Evolutionary conservation across 371 early-diverging fungal species (phyloP).

Genomic region (Globomyces sp.): DNA sequence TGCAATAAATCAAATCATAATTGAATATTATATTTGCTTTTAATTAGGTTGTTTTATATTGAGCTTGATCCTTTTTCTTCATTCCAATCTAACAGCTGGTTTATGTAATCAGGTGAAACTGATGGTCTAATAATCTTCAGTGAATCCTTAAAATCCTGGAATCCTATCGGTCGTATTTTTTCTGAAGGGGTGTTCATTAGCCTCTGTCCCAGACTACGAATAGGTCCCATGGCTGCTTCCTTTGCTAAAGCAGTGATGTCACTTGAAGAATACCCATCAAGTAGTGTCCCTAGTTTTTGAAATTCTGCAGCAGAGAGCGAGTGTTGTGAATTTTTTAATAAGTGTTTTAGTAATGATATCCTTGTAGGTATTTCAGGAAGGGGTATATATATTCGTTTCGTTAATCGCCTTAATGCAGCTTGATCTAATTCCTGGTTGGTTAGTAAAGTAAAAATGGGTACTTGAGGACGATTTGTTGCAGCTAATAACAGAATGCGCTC

Average conservation of each 20-base stretch:
- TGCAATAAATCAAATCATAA: slow-evolving; percentile 6
- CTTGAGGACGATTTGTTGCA: slow-evolving; percentile 68
- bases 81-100: slow-evolving; percentile 65
- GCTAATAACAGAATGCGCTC: slow-evolving; percentile 56
- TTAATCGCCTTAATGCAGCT: slow-evolving; percentile 73
- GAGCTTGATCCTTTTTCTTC: slow-evolving; percentile 34
- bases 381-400: slow-evolving; percentile 71
- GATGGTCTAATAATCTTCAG: slow-evolving; percentile 64
- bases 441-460: too few species aligned
- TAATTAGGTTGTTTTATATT: not conserved
- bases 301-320: slow-evolving; percentile 49
- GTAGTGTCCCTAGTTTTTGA: slow-evolving; percentile 44
- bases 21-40: too few species aligned
- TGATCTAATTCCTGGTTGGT: slow-evolving; percentile 60
- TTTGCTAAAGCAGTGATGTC: slow-evolving; percentile 71
- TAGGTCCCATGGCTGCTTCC: slow-evolving; percentile 70
- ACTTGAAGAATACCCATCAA: slow-evolving; percentile 75
- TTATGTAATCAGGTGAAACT: slow-evolving; percentile 58
- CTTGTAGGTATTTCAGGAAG: slow-evolving; percentile 68
- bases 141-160: slow-evolving; percentile 65
- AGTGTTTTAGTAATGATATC: slow-evolving; percentile 47
- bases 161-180: slow-evolving; percentile 60
- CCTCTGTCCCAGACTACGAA: slow-evolving; percentile 62
- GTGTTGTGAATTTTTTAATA: slow-evolving; percentile 57
- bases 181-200: slow-evolving; percentile 52